Percentiles rank a stretch among this genome's conserved stretches.
Conservation (phyloP, 2,329 filamentous ascomycete genomes). For the Clonostachys sp. region DNA sequence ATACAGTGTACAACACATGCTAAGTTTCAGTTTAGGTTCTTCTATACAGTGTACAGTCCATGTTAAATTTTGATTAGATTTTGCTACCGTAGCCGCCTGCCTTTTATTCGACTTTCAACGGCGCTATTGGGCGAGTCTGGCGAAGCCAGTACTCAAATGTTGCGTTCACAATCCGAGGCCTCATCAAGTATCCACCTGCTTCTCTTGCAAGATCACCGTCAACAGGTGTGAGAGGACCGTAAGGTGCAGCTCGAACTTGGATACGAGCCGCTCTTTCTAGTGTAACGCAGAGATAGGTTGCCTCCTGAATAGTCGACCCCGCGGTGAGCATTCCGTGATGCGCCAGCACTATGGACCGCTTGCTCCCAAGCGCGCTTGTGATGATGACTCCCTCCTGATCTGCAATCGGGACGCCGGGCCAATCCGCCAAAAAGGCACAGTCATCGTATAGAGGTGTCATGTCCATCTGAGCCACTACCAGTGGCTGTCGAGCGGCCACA, state of each 20-base stretch:
- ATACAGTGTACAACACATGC: too few relatives aligned
- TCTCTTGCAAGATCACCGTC: constrained; percentile 1
- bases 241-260: constrained; percentile 1
- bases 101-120: neutral
- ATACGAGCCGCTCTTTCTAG: constrained; percentile 1
- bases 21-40: too few relatives aligned
- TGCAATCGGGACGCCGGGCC: constrained; percentile 3
- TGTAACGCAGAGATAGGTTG: constrained; percentile 1
- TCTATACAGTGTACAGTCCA: too few relatives aligned
- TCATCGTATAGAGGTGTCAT: constrained; percentile 3
- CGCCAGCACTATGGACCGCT: constrained; percentile 1
- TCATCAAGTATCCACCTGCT: neutral
- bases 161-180: neutral
- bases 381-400: constrained; percentile 4
- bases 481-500: constrained; percentile 2
- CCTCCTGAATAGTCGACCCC: constrained; percentile 1
- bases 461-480: constrained; percentile 5
- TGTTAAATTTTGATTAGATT: too few relatives aligned
- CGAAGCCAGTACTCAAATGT: constrained; percentile 4
- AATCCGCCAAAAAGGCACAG: constrained; percentile 2
- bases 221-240: constrained; percentile 1
- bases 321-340: constrained; percentile 3
- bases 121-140: neutral
- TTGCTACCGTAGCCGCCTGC: too few relatives aligned
- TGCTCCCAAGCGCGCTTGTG: neutral